These are phyloP conservation scores for Calonectria naviculata DNA, from an alignment of 2,329 filamentous ascomycete genomes.

Conservation along the genomic window DNA sequence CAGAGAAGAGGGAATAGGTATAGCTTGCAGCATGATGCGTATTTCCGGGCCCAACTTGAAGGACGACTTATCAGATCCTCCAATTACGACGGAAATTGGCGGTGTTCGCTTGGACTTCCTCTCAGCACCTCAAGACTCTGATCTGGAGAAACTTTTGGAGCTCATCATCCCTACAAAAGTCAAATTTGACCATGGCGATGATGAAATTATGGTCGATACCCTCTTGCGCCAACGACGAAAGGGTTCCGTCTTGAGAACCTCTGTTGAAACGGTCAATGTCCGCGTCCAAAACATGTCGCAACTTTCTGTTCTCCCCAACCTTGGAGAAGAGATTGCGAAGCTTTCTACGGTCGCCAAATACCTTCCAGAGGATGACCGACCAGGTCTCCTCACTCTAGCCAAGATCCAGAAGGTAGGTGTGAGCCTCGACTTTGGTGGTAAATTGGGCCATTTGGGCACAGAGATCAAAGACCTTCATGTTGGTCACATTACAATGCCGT, in stretches of 20 bases:
- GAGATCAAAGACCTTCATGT: conserved; percentile 73
- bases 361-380: conserved; percentile 93
- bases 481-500: conserved; percentile 86
- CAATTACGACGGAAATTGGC: conserved; percentile 70
- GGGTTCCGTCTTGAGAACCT: conserved; percentile 82
- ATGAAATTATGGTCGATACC: conserved; percentile 95
- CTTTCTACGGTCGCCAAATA: conserved; percentile 93
- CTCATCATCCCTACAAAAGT: conserved; percentile 93
- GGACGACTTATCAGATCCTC: conserved; percentile 64
- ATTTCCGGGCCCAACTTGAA: conserved; percentile 76
- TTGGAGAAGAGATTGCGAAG: conserved; percentile 83
- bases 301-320: conserved; percentile 73
- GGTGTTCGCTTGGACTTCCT: conserved; percentile 80
- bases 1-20: conserved; percentile 76
- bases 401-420: conserved; percentile 73
- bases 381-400: conserved; percentile 83
- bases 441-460: conserved; percentile 73
- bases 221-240: conserved; percentile 87
- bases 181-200: conserved; percentile 85
- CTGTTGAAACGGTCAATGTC: conserved; percentile 72
- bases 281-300: conserved; percentile 72
- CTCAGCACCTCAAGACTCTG: conserved; percentile 77
- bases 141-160: conserved; percentile 84
- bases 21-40: conserved; percentile 81
- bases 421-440: conserved; percentile 72